phyloP scores from a whole-genome alignment of 768 basidiomycete species.

The Mrakia gelida region DNA sequence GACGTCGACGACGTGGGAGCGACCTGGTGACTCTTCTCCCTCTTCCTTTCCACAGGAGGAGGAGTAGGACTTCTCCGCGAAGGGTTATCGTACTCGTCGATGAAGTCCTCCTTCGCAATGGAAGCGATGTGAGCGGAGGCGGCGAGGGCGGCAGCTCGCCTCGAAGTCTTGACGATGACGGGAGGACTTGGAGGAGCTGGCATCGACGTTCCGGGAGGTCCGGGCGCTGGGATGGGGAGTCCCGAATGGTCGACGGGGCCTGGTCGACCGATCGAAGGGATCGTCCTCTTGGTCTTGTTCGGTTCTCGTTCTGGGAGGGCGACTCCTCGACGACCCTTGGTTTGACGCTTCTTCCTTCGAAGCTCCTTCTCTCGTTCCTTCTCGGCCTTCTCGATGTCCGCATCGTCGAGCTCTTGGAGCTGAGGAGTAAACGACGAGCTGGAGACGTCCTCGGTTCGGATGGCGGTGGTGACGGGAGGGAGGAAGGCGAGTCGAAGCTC shows the following conservation, averaged over 20 bases:
- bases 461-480: constrained; percentile 65
- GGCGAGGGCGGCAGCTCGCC: constrained; percentile 80
- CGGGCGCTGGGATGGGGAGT: constrained; percentile 19
- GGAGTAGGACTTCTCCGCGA: background rate
- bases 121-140: constrained; percentile 80
- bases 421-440: constrained; percentile 70
- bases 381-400: constrained; percentile 82
- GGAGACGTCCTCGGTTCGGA: constrained; percentile 65
- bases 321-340: constrained; percentile 72
- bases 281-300: constrained; percentile 82
- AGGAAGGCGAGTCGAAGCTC: constrained; percentile 86
- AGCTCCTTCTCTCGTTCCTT: constrained; percentile 91
- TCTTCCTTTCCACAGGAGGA: background rate
- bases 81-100: constrained; percentile 10
- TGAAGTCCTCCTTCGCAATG: constrained; percentile 51
- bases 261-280: constrained; percentile 55
- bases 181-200: constrained; percentile 11
- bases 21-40: background rate
- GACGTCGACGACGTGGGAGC: constrained; percentile 12
- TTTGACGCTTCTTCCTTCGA: constrained; percentile 64
- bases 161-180: constrained; percentile 44
- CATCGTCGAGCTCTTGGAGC: constrained; percentile 82
- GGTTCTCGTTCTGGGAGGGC: constrained; percentile 89
- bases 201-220: constrained; percentile 6
- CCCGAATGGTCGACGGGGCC: constrained; percentile 50